Conservation (phyloP, 2,329 filamentous ascomycete species). For the Penicillium italicum region DNA sequence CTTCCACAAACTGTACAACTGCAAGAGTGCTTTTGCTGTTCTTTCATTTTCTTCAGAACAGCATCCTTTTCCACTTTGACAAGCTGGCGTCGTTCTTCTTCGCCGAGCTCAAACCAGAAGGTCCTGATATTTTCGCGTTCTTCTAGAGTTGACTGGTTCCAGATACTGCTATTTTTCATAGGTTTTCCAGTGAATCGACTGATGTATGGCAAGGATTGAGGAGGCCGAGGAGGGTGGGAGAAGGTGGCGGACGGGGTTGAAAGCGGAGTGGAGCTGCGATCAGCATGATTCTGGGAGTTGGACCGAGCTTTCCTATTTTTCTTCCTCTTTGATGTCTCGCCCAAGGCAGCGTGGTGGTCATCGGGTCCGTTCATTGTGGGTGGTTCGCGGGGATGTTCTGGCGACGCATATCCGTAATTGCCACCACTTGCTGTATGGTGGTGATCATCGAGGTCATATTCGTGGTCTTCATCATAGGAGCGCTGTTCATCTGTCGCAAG, state of each 20-base stretch:
- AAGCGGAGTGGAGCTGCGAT: constrained; percentile 40
- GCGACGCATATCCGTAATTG: constrained; percentile 51
- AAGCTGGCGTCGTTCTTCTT: constrained; percentile 89
- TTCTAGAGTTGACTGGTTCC: constrained; percentile 92
- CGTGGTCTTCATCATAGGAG: constrained; percentile 32
- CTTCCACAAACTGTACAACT: constrained; percentile 96
- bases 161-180: constrained; percentile 76
- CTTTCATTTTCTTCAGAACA: constrained; percentile 98
- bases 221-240: constrained; percentile 41
- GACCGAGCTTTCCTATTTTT: constrained; percentile 39
- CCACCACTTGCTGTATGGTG: constrained; percentile 51
- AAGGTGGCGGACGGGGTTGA: constrained; percentile 45
- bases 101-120: constrained; percentile 92
- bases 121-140: constrained; percentile 97
- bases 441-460: constrained; percentile 34
- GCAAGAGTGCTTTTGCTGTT: constrained; percentile 98
- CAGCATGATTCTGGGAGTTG: constrained; percentile 35
- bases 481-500: constrained; percentile 26
- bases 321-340: constrained; percentile 42
- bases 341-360: constrained; percentile 20
- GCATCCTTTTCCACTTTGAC: constrained; percentile 99
- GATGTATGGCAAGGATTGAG: constrained; percentile 43
- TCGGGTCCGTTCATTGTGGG: constrained; percentile 21
- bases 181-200: constrained; percentile 45
- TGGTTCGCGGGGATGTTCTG: constrained; percentile 13